Evolutionary conservation across 495 filamentous ascomycete genomes (phyloP).

Genomic region (Hamigera avellanea): DNA sequence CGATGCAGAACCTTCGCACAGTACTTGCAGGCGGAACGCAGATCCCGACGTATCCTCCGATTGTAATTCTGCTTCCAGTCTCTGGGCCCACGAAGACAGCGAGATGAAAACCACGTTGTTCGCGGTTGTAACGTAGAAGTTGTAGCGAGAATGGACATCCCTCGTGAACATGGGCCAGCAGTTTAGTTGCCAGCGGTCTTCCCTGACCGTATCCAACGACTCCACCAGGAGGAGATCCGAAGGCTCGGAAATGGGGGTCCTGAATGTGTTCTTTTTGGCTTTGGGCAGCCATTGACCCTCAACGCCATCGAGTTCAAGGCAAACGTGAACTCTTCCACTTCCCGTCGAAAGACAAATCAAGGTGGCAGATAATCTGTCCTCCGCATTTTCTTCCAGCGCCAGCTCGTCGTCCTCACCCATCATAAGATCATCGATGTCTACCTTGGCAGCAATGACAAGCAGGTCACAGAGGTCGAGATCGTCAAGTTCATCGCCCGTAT

Average conservation of each 20-base stretch:
- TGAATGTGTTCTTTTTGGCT: slow-evolving; percentile 31
- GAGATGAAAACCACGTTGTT: slow-evolving; percentile 61
- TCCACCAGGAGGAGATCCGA: slow-evolving; percentile 37
- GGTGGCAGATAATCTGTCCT: slow-evolving; percentile 56
- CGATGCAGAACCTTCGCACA: slow-evolving; percentile 52
- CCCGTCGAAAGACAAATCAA: slow-evolving; percentile 66
- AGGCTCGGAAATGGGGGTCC: slow-evolving; percentile 25
- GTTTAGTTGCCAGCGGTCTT: slow-evolving; percentile 35
- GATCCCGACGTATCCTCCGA: slow-evolving; percentile 51
- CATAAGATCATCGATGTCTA: slow-evolving; percentile 40
- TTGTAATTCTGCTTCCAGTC: slow-evolving; percentile 64
- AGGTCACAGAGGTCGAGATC: slow-evolving; percentile 60
- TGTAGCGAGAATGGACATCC: slow-evolving; percentile 62
- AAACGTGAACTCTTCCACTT: slow-evolving; percentile 63
- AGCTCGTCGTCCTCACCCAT: slow-evolving; percentile 39
- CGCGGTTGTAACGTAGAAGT: slow-evolving; percentile 65
- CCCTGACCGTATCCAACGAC: slow-evolving; percentile 49
- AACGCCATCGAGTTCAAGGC: slow-evolving; percentile 67
- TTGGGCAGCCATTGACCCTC: slow-evolving; percentile 79
- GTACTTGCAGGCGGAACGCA: slow-evolving; percentile 59
- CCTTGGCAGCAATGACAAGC: slow-evolving; percentile 40
- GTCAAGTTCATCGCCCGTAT: slow-evolving; percentile 50
- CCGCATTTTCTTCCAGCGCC: slow-evolving; percentile 38
- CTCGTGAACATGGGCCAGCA: slow-evolving; percentile 62
- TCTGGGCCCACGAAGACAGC: slow-evolving; percentile 60